phyloP scores from a whole-genome alignment of 306 rosid genomes.

The Cucurbita ficifolia region DNA sequence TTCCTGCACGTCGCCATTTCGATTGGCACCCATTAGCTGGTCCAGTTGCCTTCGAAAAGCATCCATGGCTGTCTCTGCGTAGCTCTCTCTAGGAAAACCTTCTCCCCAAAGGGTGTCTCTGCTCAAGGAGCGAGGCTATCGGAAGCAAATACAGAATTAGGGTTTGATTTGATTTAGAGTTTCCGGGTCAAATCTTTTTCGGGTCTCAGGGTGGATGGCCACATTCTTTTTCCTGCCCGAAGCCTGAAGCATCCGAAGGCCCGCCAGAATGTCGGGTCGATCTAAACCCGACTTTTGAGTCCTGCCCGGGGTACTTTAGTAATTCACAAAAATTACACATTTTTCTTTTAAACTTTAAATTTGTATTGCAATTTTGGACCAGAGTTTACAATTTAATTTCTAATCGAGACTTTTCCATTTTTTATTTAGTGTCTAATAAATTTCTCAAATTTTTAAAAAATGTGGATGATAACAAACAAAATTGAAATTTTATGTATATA shows the following conservation, averaged over 20 bases:
- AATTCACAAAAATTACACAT: too few relatives aligned
- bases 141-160: background rate
- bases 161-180: conserved; percentile 1
- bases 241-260: too few relatives aligned
- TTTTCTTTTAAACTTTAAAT: too few relatives aligned
- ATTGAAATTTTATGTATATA: too few relatives aligned
- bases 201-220: background rate
- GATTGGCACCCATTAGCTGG: conserved; percentile 95
- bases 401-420: too few relatives aligned
- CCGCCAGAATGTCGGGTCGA: background rate
- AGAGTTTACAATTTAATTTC: too few relatives aligned
- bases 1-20: conserved; percentile 96
- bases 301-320: background rate
- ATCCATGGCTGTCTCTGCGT: conserved; percentile 36
- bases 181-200: background rate
- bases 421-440: too few relatives aligned
- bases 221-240: background rate
- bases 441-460: too few relatives aligned
- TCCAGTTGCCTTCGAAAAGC: conserved; percentile 96
- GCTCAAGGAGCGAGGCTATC: background rate
- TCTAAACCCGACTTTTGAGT: background rate
- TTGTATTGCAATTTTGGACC: too few relatives aligned
- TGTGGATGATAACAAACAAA: too few relatives aligned
- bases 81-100: background rate
- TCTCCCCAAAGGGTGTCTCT: background rate